Base-by-base conservation (phyloP, 352 stramenopile genomes). In the Phytophthora fragariae region DNA sequence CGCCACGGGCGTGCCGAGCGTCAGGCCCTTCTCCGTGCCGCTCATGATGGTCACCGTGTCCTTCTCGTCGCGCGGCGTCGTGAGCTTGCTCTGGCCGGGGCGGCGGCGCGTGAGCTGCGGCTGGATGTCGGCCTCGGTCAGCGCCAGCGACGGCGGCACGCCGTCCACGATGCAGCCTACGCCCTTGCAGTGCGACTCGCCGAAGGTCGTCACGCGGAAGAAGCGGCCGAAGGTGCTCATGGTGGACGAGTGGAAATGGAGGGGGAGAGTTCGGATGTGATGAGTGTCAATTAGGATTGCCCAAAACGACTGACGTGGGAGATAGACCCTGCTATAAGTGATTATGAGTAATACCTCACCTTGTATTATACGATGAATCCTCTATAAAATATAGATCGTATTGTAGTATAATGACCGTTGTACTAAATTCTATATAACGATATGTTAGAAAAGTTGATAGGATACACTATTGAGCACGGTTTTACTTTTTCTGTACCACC, bases 121-220 rank as follows among this genome's bases (percentile, higher is more conserved):
- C 85, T 99, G 98, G 63, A 99, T 98, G 67, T 99, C 97, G 24
- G 96, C 94, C 53, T 97, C 84, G 0, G 94, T 98, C 21, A 99
- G 82, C 37, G 83, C 87, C 62, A 99, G 91, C 27, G 96, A 97
- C n/a, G 98, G 97, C 19, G 98, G 98, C 68, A 98, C 98, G 41
- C 98, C 98, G 79, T 99, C 98, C 5, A 99, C 82, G 59, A 98
- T 98, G 53, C 98, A 97, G 71, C 98, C 98, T 5, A 99, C 98
- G 39, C 96, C 97, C 62, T 97, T 98, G 72, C 98, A 98, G 79
- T 99, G 98, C 61, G 97, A 99, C 87, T 99, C 98, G 35, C 98
- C 98, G 81, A 98, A 99, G 68, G 98, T 99, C 50, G 97, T 99
- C 62, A 99, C 98, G 72, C 97, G 95, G 83, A 99, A 99, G 75